Base-by-base conservation (phyloP, 805 yeast genomes). In the Lachancea waltii region DNA sequence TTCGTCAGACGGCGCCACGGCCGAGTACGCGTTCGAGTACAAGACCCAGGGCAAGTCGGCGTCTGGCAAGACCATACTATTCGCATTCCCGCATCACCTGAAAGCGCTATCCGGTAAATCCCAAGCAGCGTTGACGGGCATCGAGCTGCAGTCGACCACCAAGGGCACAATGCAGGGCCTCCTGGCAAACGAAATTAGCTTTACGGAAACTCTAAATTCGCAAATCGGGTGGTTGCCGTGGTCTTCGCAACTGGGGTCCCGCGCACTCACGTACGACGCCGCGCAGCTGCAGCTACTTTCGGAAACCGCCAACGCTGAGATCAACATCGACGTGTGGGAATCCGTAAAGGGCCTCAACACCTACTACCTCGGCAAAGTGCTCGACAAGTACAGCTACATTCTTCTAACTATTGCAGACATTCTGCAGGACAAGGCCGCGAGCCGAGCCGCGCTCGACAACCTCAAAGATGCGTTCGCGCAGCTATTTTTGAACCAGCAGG, bases 361-460 rank as follows among this genome's bases (percentile, higher is more conserved):
- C 41, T 77, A 77, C 50, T 70, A 51, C 43, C 55, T 75, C 13
- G 82, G 81, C 38, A 76, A 77, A 49, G 62, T 69, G 10, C 42
- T 75, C 22, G 80, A 73, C 54, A 75, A 74, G 48, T 77, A 71
- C 50, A 77, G 80, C 7, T 72, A 74, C 53, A 70, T 77, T 34
- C 61, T 75, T 41, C 65, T 73, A 40, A 72, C 73, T 9, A 68
- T 73, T 13, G 62, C 66, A 44, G 75, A 72, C 18, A 66, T 77
- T 23, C 52, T 75, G 38, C 52, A 64, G 31, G 74, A 72, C 45
- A 55, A 61, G n/a, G 60, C 48, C 5, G 64, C 60, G 7, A 60
- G 75, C 2, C 43, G 51, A 5, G 47, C 61, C 4, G 56, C 70
- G 7, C 58, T 70, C 33, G 45, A 37, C 3, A 54, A 51, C 14